Evolutionary conservation across 192 early-diverging fungal species (phyloP), one percentile per base, ranked within the genome.

Genomic region (Backusella circina): DNA sequence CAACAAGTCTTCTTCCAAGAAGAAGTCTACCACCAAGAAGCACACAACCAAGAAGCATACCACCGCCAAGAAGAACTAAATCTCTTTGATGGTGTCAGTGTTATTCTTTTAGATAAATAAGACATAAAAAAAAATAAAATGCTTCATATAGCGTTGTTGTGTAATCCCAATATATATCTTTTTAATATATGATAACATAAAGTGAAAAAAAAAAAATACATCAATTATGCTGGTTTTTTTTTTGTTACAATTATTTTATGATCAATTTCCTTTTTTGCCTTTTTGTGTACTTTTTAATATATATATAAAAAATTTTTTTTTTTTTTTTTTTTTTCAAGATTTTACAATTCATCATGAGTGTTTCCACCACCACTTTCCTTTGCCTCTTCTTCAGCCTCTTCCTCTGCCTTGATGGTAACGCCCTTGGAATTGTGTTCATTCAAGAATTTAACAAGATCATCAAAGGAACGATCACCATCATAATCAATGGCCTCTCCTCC

Each of bases 401-500:
- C 64, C 4, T 65, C 9, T 6, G 18, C 70, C 36, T 80, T 82
- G 80, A 38, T 30, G 23, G 36, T 70, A 37, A 15, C 31, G 21
- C 87, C 85, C 41, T 92, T 87, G 13, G 71, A 75, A 47, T 87
- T 91, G 80, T 97, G 92, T 82, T 88, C 82, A 70, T 88, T 86
- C 38, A 99, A 73, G 78, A 98, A 99, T 70, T 89, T 84, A 51
- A 93, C 66, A 71, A 99, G 84, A 28, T 85, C 86, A 65, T 93
- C 95, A 51, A 94, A 67, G 44, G 90, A 86, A 72, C 97, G 93
- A 83, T 95, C 90, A 68, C 97, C 92, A 37, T 89, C 81, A 87
- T 94, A 99, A 77, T 93, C 88, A 70, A 96, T 86, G 67, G 92
- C 83, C 57, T 92, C 90, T 39, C 91, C 95, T 2, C 23, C 54